A percentile compares a stretch with the other conserved stretches of the same genome.
phyloP scores from a whole-genome alignment of 2,329 filamentous ascomycete species.

The Ophiocordyceps camponoti-floridani region DNA sequence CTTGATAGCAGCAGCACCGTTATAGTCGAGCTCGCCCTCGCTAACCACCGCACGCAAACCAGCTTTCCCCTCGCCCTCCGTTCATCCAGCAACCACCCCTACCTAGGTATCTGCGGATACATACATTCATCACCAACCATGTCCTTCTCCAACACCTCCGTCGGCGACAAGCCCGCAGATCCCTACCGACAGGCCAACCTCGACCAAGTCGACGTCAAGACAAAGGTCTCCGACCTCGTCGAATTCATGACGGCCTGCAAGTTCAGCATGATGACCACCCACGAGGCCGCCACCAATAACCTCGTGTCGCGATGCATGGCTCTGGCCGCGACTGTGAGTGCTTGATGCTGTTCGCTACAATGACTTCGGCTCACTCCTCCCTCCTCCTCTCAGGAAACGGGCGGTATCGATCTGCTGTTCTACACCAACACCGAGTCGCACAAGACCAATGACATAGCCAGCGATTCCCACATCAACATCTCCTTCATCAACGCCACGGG shows the following conservation, averaged over 20 bases:
- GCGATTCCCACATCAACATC: constrained; percentile 61
- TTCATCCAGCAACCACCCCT: background rate
- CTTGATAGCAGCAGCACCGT: background rate
- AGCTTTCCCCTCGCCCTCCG: no score
- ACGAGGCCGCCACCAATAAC: constrained; percentile 42
- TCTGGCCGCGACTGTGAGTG: constrained; percentile 53
- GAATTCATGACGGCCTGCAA: constrained; percentile 57
- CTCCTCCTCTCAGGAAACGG: constrained; percentile 40
- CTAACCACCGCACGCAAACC: no score
- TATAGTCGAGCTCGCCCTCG: background rate
- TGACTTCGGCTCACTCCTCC: no score
- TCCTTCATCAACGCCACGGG: constrained; percentile 60
- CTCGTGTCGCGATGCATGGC: constrained; percentile 78
- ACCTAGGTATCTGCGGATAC: background rate
- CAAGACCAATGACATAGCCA: constrained; percentile 66
- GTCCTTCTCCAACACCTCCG: constrained; percentile 34
- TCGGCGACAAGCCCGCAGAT: constrained; percentile 47
- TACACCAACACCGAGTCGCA: constrained; percentile 81
- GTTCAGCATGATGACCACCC: constrained; percentile 80
- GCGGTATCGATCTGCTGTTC: constrained; percentile 70
- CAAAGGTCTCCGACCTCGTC: constrained; percentile 60
- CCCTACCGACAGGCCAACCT: constrained; percentile 67
- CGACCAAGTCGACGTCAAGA: constrained; percentile 41
- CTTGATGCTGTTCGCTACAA: no score
- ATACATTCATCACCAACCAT: constrained; percentile 8